A percentile compares a stretch with the other conserved stretches of the same genome.
Conservation (phyloP, 768 basidiomycete species). For the Podaxis sp. region DNA sequence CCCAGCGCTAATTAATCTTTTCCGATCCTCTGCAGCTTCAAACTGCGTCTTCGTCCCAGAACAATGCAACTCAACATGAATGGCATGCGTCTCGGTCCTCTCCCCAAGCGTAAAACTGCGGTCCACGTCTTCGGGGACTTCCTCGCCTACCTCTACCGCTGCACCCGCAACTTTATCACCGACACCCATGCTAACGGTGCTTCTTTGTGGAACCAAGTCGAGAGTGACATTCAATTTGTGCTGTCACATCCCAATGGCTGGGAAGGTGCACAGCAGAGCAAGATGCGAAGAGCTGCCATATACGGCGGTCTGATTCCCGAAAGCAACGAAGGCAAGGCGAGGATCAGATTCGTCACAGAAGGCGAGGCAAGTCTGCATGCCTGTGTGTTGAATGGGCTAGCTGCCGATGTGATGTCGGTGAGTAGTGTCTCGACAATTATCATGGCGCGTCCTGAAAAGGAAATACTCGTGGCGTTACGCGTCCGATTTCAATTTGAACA, state of each 20-base stretch:
- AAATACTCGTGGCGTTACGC: not conserved
- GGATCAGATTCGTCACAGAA: constrained; percentile 80
- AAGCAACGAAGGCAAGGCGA: constrained; percentile 67
- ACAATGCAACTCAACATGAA: constrained; percentile 83
- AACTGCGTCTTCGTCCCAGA: constrained; percentile 73
- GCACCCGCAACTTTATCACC: constrained; percentile 72
- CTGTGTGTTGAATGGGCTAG: constrained; percentile 74
- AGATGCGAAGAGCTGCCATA: constrained; percentile 73
- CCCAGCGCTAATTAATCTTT: not conserved
- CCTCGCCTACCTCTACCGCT: constrained; percentile 68
- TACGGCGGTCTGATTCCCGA: constrained; percentile 73
- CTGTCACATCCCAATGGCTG: constrained; percentile 81
- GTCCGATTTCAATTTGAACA: constrained; percentile 23
- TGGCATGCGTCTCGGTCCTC: constrained; percentile 70
- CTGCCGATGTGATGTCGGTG: constrained; percentile 75
- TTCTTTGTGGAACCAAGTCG: constrained; percentile 68
- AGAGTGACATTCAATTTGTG: constrained; percentile 69
- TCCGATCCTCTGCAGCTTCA: constrained; percentile 50
- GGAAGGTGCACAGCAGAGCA: constrained; percentile 76
- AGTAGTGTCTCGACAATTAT: constrained; percentile 19
- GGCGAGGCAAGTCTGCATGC: constrained; percentile 84
- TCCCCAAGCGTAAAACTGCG: constrained; percentile 65
- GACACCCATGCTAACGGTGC: constrained; percentile 82
- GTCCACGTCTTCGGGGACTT: constrained; percentile 82
- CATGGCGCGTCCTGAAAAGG: not conserved